Evolutionary conservation across 805 yeast genomes (phyloP).

Genomic region (Sugiyamaella boreocaroliniensis): DNA sequence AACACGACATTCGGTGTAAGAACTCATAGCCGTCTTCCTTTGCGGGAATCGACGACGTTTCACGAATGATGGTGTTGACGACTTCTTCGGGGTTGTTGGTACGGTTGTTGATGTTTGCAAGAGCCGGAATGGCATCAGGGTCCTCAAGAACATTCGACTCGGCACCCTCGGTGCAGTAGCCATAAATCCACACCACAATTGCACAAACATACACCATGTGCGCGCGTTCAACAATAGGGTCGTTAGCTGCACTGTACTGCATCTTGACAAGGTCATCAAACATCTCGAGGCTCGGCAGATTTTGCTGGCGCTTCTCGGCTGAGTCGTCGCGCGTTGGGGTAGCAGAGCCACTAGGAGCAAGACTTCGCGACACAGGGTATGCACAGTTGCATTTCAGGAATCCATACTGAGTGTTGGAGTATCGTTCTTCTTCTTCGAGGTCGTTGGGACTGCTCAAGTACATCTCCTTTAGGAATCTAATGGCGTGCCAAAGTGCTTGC

Average conservation of each 20-base stretch:
- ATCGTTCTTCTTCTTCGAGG: conserved; percentile 22
- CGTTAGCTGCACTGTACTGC: conserved; percentile 20
- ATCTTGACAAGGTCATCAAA: conserved; percentile 14
- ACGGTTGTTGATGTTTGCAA: conserved; percentile 1
- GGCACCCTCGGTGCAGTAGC: conserved; percentile 28
- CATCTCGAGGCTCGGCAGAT: conserved; percentile 1
- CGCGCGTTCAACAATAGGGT: conserved; percentile 28
- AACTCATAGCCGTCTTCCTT: conserved; percentile 46
- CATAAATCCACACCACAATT: conserved; percentile 30
- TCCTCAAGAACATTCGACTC: conserved; percentile 21
- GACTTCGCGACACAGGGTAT: conserved; percentile 12
- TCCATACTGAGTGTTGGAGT: neutral
- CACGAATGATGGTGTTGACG: conserved; percentile 4
- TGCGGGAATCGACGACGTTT: conserved; percentile 16
- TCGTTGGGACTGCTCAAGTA: conserved; percentile 47
- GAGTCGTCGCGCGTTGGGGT: conserved; percentile 18
- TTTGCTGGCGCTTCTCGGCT: neutral
- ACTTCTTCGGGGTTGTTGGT: conserved; percentile 9
- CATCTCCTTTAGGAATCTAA: conserved; percentile 55
- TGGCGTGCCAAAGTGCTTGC: conserved; percentile 53
- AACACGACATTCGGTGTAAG: conserved; percentile 39
- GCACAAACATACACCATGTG: conserved; percentile 24
- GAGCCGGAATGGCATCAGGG: conserved; percentile 2
- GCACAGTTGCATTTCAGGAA: conserved; percentile 14
- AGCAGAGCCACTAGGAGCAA: conserved; percentile 17